These are phyloP conservation scores for Yamadazyma diddensiae DNA, from an alignment of 1,139 yeast genomes.

Conservation along the genomic window DNA sequence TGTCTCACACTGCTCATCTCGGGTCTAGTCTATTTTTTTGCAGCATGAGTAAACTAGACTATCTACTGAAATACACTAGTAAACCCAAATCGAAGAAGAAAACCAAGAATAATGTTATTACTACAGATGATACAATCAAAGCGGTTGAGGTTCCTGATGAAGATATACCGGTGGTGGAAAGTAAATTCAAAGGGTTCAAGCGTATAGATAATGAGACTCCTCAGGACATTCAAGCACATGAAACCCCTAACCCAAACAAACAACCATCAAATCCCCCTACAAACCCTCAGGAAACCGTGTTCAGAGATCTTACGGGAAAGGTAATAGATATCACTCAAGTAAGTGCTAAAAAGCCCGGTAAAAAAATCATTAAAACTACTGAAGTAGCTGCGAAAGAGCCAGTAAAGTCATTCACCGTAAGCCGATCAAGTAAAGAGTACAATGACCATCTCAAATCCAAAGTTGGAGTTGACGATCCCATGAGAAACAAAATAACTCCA, in stretches of 20 bases:
- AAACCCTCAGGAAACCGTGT: conserved; percentile 26
- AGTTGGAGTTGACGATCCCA: conserved; percentile 67
- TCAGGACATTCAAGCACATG: background rate
- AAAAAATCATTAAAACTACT: conserved; percentile 5
- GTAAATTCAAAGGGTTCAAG: conserved; percentile 31
- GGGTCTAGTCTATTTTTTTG: too few relatives aligned
- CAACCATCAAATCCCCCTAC: background rate
- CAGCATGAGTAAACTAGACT: conserved; percentile 16
- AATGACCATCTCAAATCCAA: conserved; percentile 31
- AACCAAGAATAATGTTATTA: conserved; percentile 10
- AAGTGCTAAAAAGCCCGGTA: conserved; percentile 8
- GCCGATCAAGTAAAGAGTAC: conserved; percentile 36
- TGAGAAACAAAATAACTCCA: conserved; percentile 24
- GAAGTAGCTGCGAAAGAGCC: conserved; percentile 11
- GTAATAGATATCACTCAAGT: conserved; percentile 28
- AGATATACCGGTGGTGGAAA: conserved; percentile 21
- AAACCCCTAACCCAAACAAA: too few relatives aligned
- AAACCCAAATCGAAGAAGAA: conserved; percentile 13
- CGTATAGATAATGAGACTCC: conserved; percentile 26
- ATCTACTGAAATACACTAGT: conserved; percentile 17
- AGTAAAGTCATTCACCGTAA: conserved; percentile 21
- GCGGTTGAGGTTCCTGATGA: conserved; percentile 9
- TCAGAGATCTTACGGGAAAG: conserved; percentile 40
- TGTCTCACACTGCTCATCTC: too few relatives aligned
- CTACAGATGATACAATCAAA: conserved; percentile 10